Conservation (phyloP, 768 basidiomycete species). For the Lactifluus hygrophoroides region DNA sequence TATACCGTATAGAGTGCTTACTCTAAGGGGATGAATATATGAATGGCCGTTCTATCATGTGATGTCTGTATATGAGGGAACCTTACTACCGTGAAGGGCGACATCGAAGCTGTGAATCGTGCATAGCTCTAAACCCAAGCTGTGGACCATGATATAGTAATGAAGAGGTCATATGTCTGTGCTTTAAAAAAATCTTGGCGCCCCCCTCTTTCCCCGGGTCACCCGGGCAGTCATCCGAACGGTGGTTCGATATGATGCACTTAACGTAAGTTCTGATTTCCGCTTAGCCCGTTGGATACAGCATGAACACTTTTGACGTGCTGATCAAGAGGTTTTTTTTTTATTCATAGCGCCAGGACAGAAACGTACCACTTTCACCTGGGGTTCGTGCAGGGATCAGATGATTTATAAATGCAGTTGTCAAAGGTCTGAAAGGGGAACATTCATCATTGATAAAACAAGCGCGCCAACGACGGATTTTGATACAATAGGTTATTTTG, state of each 20-base stretch:
- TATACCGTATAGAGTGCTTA: not conserved
- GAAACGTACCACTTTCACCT: not conserved
- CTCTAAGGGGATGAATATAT: not conserved
- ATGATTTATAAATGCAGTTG: not conserved
- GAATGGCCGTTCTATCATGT: not conserved
- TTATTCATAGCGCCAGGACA: not conserved
- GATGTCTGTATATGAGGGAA: not conserved
- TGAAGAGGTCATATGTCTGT: too few species aligned
- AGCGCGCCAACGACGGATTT: not conserved
- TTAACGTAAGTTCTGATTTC: not conserved
- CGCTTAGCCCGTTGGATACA: not conserved
- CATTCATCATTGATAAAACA: not conserved
- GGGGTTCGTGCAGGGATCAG: not conserved
- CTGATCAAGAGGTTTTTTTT: not conserved
- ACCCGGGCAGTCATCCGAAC: not conserved
- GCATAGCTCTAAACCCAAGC: too few species aligned
- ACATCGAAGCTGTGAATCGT: not conserved
- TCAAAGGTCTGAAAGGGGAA: not conserved
- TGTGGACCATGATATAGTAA: not conserved
- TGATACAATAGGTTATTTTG: constrained; percentile 11
- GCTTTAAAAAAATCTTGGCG: too few species aligned
- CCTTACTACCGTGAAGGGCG: not conserved
- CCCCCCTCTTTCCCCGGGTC: too few species aligned
- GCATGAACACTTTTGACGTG: not conserved
- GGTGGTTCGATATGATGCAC: not conserved